These are phyloP conservation scores for Apodospora peruviana DNA, from an alignment of 495 filamentous ascomycete genomes.

Conservation along the genomic window DNA sequence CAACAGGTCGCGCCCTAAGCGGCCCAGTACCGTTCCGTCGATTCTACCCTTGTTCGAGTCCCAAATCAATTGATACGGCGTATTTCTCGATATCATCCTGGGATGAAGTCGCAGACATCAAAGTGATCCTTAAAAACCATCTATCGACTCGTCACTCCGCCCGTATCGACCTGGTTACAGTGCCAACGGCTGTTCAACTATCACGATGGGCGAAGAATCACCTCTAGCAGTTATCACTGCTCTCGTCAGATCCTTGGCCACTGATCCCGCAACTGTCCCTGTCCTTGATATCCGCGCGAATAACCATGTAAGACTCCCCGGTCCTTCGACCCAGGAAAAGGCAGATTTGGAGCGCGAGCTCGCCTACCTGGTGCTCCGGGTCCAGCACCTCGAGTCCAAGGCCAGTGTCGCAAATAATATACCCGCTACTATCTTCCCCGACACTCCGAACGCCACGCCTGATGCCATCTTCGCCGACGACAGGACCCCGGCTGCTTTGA, in stretches of 20 bases:
- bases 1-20: neutral
- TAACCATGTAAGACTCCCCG: slow-evolving; percentile 57
- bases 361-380: slow-evolving; percentile 57
- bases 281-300: slow-evolving; percentile 25
- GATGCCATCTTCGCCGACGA: slow-evolving; percentile 50
- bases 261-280: slow-evolving; percentile 29
- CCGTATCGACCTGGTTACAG: slow-evolving; percentile 13
- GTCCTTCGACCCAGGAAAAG: slow-evolving; percentile 57
- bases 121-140: neutral
- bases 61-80: neutral
- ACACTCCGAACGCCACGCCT: slow-evolving; percentile 54
- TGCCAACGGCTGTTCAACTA: slow-evolving; percentile 12
- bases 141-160: slow-evolving; percentile 4
- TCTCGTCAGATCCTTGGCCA: slow-evolving; percentile 58
- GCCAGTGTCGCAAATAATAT: slow-evolving; percentile 47
- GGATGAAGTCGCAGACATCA: slow-evolving; percentile 6
- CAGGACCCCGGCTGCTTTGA: slow-evolving; percentile 15
- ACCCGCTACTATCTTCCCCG: slow-evolving; percentile 53
- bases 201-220: slow-evolving; percentile 53
- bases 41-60: neutral
- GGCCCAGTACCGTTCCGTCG: neutral
- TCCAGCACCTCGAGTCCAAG: slow-evolving; percentile 65
- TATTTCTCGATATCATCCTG: neutral
- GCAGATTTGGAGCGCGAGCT: slow-evolving; percentile 65
- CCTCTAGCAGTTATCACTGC: slow-evolving; percentile 57